Evolutionary conservation across 163 green algal genomes (phyloP).

Genomic region (Trebouxiophyceae sp.): DNA sequence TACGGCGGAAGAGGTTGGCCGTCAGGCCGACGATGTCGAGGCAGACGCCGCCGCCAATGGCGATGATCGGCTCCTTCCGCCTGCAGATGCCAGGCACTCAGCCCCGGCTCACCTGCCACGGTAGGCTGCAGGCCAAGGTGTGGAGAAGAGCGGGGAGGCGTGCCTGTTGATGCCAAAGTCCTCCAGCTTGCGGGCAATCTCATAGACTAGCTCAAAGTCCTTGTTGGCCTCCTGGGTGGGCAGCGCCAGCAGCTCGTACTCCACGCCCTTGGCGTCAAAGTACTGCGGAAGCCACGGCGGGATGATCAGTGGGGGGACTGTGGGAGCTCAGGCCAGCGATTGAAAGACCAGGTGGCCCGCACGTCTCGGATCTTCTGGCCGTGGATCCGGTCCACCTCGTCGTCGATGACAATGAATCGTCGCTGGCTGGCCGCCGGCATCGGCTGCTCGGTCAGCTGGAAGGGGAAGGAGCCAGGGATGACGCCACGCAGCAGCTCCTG

Average conservation of each 20-base stretch:
- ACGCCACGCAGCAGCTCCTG: conserved; percentile 32
- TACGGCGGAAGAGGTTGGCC: conserved; percentile 39
- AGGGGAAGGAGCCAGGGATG: conserved; percentile 33
- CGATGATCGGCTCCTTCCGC: conserved; percentile 43
- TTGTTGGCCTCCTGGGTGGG: conserved; percentile 44
- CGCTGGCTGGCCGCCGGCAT: conserved; percentile 8
- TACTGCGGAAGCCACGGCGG: no score
- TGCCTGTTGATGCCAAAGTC: conserved; percentile 40
- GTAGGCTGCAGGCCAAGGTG: no score
- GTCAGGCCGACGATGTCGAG: conserved; percentile 35
- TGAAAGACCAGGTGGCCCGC: no score
- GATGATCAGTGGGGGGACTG: no score
- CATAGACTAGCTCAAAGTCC: conserved; percentile 34
- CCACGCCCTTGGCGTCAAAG: conserved; percentile 31
- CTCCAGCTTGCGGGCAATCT: conserved; percentile 32
- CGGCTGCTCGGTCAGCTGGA: not conserved
- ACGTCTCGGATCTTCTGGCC: conserved; percentile 24
- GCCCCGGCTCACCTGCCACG: no score
- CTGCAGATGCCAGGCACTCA: conserved; percentile 14
- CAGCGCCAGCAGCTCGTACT: conserved; percentile 28
- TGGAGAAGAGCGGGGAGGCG: no score
- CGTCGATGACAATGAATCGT: conserved; percentile 37
- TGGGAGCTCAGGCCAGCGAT: no score
- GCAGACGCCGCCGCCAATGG: conserved; percentile 44
- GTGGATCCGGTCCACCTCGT: conserved; percentile 27